A percentile compares a stretch with the other conserved stretches of the same genome.
phyloP scores from a whole-genome alignment of 225 moss, liverwort and hornwort species.

The Asterella californica region DNA sequence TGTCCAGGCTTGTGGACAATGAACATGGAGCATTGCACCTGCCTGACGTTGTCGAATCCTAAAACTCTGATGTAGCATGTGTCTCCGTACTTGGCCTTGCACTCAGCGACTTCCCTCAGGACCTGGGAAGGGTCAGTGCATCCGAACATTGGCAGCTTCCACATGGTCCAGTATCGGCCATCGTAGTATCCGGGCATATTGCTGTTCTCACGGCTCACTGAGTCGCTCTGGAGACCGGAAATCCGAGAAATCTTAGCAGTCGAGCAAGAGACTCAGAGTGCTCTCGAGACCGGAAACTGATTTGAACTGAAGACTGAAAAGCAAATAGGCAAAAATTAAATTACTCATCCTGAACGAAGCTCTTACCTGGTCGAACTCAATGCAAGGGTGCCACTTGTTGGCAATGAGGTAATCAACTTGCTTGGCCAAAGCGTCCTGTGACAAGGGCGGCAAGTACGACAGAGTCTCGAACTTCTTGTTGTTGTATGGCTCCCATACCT shows the following conservation, averaged over 20 bases:
- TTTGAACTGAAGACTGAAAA: neutral
- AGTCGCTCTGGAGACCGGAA: conserved; percentile 9
- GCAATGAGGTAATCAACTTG: conserved; percentile 51
- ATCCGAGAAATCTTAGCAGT: no score
- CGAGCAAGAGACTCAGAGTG: neutral
- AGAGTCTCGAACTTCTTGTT: conserved; percentile 47
- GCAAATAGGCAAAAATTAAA: no score
- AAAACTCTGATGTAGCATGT: conserved; percentile 50
- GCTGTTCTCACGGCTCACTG: conserved; percentile 41
- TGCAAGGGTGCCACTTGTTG: conserved; percentile 46
- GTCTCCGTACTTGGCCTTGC: conserved; percentile 45
- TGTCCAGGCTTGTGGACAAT: conserved; percentile 33
- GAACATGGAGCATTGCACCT: conserved; percentile 59
- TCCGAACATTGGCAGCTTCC: conserved; percentile 72
- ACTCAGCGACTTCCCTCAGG: conserved; percentile 49
- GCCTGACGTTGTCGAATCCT: conserved; percentile 60
- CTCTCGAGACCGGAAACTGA: no score
- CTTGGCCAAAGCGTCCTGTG: conserved; percentile 39
- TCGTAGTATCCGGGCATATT: conserved; percentile 58
- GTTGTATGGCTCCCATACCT: conserved; percentile 43
- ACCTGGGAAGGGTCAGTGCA: conserved; percentile 54
- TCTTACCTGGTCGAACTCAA: conserved; percentile 31
- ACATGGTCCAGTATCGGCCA: conserved; percentile 76
- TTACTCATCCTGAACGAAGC: neutral
- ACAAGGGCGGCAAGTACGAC: conserved; percentile 36